Evolutionary conservation across 208 protist species (phyloP), one percentile per base, ranked within the genome.

Genomic region (Crithidia bombi): DNA sequence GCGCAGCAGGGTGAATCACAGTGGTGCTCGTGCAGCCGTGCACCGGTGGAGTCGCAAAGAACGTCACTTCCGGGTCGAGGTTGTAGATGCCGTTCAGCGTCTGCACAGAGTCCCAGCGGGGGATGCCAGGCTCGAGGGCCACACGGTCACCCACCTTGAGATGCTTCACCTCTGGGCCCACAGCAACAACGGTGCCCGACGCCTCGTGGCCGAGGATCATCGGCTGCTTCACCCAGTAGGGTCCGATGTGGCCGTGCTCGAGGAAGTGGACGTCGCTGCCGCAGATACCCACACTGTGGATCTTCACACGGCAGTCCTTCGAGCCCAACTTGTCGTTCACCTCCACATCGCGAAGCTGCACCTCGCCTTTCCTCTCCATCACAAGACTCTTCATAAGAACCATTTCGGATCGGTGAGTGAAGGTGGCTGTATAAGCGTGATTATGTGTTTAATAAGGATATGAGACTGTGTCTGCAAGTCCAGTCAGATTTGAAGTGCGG

Each of bases 141-240:
- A 94, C 89, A 33, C 86, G 75, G 72, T 92, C 89, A 30, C 88
- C 88, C 4, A 74, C 58, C 70, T 82, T 75, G 12, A 88, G 68
- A 67, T 83, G 36, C 63, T 69, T 78, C 56, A 87, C 81, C 26
- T 81, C 54, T 0, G 70, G 41, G 43, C 86, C 82, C 23, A 91
- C 83, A 5, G 73, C 77, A n/a, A 74, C 59, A 15, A 91, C 73
- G 11, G 79, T 82, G 57, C 83, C 87, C 9, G 82, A 80, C 9
- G 81, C 75, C 65, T 93, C 85, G 71, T 93, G 81, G 23, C 87
- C 85, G 28, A 91, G 77, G 28, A 93, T 78, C 81, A 93, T 89
- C 36, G 78, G 79, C 73, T 79, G 68, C 56, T 75, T 65, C 28
- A 90, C 69, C n/a, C 83, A 54, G 47, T 83, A 93, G 11, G 75